Conservation (phyloP, 352 stramenopile genomes). For the Globisporangium emineosum region DNA sequence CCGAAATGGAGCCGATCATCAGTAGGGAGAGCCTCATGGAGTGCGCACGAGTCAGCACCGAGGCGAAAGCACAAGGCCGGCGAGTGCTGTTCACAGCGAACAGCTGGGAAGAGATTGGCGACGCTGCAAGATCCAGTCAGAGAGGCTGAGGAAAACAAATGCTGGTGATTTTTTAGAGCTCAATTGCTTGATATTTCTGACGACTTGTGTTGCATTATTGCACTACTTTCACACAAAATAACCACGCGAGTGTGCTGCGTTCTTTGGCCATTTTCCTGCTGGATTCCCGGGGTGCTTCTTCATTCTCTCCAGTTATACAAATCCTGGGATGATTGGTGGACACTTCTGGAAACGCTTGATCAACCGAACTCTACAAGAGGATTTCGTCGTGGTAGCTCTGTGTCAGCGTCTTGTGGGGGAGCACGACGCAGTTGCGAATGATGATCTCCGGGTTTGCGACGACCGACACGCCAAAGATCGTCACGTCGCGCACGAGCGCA, state of each 20-base stretch:
- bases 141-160: neutral
- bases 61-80: neutral
- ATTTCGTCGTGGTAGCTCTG: slow-evolving; percentile 90
- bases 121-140: neutral
- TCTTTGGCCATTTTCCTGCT: neutral
- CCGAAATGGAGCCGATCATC: slow-evolving; percentile 28
- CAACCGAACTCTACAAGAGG: slow-evolving; percentile 59
- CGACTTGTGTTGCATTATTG: neutral
- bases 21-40: slow-evolving; percentile 15
- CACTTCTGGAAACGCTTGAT: neutral
- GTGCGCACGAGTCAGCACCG: slow-evolving; percentile 6
- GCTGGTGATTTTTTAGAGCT: neutral
- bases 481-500: slow-evolving; percentile 82
- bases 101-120: slow-evolving; percentile 25
- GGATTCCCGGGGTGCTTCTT: neutral
- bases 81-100: slow-evolving; percentile 29
- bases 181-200: neutral
- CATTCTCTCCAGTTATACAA: slow-evolving; percentile 10
- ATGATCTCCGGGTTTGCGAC: slow-evolving; percentile 84
- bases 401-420: slow-evolving; percentile 85
- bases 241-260: neutral
- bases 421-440: slow-evolving; percentile 88
- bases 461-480: slow-evolving; percentile 88
- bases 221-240: neutral
- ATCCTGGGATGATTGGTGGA: neutral